Evolutionary conservation across 2,329 filamentous ascomycete species (phyloP).

Genomic region (Eurotiales sp.): DNA sequence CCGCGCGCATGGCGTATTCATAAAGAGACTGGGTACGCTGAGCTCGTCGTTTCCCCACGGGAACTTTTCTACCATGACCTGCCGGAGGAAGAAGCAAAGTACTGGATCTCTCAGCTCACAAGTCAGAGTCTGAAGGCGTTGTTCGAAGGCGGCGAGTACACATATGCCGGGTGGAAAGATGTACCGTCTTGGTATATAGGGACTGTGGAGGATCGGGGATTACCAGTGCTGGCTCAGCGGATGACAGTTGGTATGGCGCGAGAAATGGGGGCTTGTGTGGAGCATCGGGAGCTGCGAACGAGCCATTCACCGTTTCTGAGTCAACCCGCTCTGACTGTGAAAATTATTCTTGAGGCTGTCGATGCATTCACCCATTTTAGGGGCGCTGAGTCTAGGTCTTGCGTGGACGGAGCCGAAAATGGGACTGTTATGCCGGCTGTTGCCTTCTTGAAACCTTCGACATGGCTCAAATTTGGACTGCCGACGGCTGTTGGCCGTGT

Average conservation of each 20-base stretch:
- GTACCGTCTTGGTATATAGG: conserved; percentile 48
- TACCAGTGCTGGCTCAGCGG: conserved; percentile 41
- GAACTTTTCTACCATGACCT: conserved; percentile 53
- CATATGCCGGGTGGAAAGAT: conserved; percentile 48
- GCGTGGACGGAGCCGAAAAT: background rate
- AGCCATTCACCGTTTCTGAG: conserved; percentile 52
- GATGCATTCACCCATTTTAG: conserved; percentile 23
- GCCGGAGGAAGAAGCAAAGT: conserved; percentile 39
- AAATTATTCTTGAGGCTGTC: conserved; percentile 37
- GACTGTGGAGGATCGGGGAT: conserved; percentile 39
- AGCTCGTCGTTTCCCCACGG: conserved; percentile 33
- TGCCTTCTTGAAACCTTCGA: conserved; percentile 13
- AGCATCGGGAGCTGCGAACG: conserved; percentile 40
- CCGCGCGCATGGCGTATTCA: conserved; percentile 43
- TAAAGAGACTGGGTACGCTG: conserved; percentile 39
- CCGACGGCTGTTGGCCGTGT: conserved; percentile 22
- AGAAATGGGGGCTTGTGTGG: conserved; percentile 34
- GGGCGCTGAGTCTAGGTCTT: background rate
- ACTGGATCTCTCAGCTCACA: conserved; percentile 42
- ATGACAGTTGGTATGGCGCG: conserved; percentile 38
- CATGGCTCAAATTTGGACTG: conserved; percentile 24
- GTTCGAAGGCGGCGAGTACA: conserved; percentile 43
- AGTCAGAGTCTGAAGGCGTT: conserved; percentile 43
- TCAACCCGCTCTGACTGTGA: conserved; percentile 37
- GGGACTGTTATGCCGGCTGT: background rate